Evolutionary conservation across 805 yeast genomes (phyloP).

Genomic region (Nakazawaea pomicola): DNA sequence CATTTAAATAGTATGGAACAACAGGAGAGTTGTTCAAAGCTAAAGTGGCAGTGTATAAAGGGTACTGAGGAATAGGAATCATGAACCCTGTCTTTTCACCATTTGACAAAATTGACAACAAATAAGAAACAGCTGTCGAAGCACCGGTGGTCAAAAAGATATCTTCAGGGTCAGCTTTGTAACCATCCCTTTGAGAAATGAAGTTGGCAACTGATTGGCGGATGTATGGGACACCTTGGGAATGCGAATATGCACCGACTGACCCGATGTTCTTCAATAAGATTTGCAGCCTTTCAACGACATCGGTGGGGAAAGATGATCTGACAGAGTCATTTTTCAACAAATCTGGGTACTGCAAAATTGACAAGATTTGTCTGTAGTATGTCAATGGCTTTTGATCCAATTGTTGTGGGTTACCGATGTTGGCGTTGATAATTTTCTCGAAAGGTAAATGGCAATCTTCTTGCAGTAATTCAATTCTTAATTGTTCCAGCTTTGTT

Average conservation of each 20-base stretch:
- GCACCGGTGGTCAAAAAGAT: conserved; percentile 93
- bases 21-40: conserved; percentile 80
- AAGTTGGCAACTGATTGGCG: conserved; percentile 79
- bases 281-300: conserved; percentile 60
- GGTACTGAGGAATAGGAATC: conserved; percentile 98
- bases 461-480: conserved; percentile 45
- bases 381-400: conserved; percentile 94
- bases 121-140: conserved; percentile 82
- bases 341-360: conserved; percentile 80
- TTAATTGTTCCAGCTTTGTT: conserved; percentile 84
- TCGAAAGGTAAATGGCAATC: conserved; percentile 70
- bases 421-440: conserved; percentile 81
- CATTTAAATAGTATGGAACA: conserved; percentile 83
- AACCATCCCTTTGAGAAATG: conserved; percentile 76
- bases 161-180: conserved; percentile 57
- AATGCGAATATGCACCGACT: conserved; percentile 91
- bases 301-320: conserved; percentile 55
- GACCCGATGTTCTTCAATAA: conserved; percentile 67
- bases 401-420: conserved; percentile 97
- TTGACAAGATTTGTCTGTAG: conserved; percentile 83
- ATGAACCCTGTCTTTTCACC: conserved; percentile 73
- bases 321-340: conserved; percentile 31
- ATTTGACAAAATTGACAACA: conserved; percentile 64
- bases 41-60: conserved; percentile 92
- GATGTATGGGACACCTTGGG: conserved; percentile 77